Base-by-base conservation (phyloP, 1,284 basidiomycete species). In the Rhodofomes roseus region DNA sequence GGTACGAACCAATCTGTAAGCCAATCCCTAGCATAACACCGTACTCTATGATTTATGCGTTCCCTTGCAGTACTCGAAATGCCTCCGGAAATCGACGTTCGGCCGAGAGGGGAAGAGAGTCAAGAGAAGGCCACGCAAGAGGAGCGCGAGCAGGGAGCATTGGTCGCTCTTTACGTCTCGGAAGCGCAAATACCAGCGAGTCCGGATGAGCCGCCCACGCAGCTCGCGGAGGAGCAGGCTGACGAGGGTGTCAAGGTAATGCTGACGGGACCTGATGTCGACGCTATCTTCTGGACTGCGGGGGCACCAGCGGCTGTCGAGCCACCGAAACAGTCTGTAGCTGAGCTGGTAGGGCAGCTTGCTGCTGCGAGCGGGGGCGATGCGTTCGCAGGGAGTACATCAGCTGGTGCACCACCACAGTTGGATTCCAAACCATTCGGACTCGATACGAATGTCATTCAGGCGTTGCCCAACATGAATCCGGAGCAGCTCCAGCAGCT, bases 1-100 rank as follows among this genome's bases (percentile, higher is more conserved):
- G 90, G 90, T 79, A 77, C 67, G 90, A 93, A 68, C 90, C 89
- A 63, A 71, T 81, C 67, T 77, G 90, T 93, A 80, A 84, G 78
- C 70, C 66, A 58, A 62, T 52, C 50, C 44, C 31, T 14, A 48
- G 34, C 25, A 54, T 39, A 27, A 50, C 18, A 51, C 22, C 39
- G 23, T 22, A n/a, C 53, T 34, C 57, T 43, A 65, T 64, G 59
- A 66, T 63, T 66, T 40, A 69, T 60, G 56, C 62, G 62, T 61
- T 62, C 63, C 63, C 63, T 60, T 67, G 56, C 69, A 91, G 89
- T 74, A 46, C 74, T 91, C 63, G 85, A 87, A 65, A 78, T 88
- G 57, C 85, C 87, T 20, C 70, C 74, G 56, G 82, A 84, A 59
- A 72, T 85, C 63, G 82, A 86, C 56, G 58, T 75, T 22, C 70